Evolutionary conservation across 768 basidiomycete species (phyloP).

Genomic region (Podaxis sp.): DNA sequence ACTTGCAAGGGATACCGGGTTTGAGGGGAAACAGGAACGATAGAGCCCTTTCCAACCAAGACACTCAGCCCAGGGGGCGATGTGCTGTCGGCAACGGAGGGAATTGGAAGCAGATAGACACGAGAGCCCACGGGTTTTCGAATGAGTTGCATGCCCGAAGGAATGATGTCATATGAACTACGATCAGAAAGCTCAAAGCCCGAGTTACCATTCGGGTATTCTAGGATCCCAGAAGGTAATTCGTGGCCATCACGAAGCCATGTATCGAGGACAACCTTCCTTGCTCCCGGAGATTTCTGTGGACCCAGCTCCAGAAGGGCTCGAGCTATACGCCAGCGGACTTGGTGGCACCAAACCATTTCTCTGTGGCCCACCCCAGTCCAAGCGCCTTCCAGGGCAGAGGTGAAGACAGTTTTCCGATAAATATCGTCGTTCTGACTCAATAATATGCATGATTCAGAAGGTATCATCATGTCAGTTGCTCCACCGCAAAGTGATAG

Average conservation of each 20-base stretch:
- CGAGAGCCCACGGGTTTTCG: conserved; percentile 40
- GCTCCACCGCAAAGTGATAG: conserved; percentile 91
- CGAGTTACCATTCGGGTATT: not conserved
- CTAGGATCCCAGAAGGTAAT: conserved; percentile 32
- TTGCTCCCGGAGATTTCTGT: conserved; percentile 24
- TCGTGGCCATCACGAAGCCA: conserved; percentile 70
- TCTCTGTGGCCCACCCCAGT: conserved; percentile 94
- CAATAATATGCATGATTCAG: conserved; percentile 80
- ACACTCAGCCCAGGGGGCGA: conserved; percentile 42
- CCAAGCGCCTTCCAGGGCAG: conserved; percentile 88
- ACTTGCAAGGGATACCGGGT: conserved; percentile 43
- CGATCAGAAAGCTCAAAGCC: conserved; percentile 22
- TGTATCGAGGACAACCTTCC: conserved; percentile 46
- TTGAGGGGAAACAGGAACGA: conserved; percentile 52
- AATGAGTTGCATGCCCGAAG: conserved; percentile 39
- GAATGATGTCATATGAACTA: conserved; percentile 37
- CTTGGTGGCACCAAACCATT: conserved; percentile 99
- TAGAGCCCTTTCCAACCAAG: conserved; percentile 60
- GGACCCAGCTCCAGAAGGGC: conserved; percentile 70
- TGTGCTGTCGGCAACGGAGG: conserved; percentile 15
- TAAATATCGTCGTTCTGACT: conserved; percentile 30
- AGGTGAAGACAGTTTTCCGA: conserved; percentile 75
- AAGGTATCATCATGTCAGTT: conserved; percentile 88
- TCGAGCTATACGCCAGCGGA: conserved; percentile 85
- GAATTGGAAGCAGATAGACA: conserved; percentile 55